These are phyloP conservation scores for Tarenaya hassleriana DNA, from an alignment of 345 rosid genomes.

Conservation along the genomic window DNA sequence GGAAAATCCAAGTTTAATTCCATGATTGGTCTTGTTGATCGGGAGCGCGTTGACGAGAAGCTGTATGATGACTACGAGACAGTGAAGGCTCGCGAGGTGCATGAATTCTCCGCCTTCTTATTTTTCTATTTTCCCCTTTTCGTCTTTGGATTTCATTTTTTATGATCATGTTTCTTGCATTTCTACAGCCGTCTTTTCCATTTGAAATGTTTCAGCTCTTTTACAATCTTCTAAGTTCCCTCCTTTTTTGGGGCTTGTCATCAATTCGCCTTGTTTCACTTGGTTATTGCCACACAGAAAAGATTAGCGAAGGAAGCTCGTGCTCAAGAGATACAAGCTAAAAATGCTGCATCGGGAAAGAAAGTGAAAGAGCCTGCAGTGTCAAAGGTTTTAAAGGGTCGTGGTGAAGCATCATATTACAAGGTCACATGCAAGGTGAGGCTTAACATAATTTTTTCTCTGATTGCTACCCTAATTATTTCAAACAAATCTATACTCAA, in stretches of 20 bases:
- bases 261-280: neutral
- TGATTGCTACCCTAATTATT: neutral
- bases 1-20: slow-evolving; percentile 79
- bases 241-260: neutral
- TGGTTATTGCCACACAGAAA: slow-evolving; percentile 47
- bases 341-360: slow-evolving; percentile 68
- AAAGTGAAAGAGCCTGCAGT: slow-evolving; percentile 65
- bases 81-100: slow-evolving; percentile 85
- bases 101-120: slow-evolving; percentile 17
- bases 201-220: slow-evolving; percentile 11
- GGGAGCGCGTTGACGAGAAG: slow-evolving; percentile 73
- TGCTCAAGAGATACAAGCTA: slow-evolving; percentile 73
- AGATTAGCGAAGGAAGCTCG: slow-evolving; percentile 87
- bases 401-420: slow-evolving; percentile 93
- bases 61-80: slow-evolving; percentile 92
- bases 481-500: no score
- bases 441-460: slow-evolving; percentile 1
- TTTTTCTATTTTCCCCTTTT: neutral
- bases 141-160: slow-evolving; percentile 5
- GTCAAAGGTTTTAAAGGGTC: slow-evolving; percentile 58
- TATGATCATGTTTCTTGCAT: neutral
- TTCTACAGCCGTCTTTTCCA: slow-evolving; percentile 1
- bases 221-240: slow-evolving; percentile 3
- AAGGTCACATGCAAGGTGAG: slow-evolving; percentile 93
- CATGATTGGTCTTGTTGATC: slow-evolving; percentile 88